Base-by-base conservation (phyloP, 2,329 filamentous ascomycete species). In the Mycosphaerella arachidis region DNA sequence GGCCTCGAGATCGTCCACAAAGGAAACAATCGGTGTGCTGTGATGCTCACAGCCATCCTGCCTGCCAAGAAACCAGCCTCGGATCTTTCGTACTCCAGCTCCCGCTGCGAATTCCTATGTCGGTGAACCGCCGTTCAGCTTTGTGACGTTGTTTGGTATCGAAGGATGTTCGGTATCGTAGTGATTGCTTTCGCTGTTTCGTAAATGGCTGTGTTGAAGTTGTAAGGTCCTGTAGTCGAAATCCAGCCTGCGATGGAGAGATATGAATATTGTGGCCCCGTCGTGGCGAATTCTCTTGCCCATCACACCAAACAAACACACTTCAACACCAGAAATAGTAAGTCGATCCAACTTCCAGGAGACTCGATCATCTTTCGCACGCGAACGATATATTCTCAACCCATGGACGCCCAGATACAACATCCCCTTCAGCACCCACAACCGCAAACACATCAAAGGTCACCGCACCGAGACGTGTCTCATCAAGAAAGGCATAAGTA, bases 401-500 rank as follows among this genome's bases (percentile, higher is more conserved):
- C 12, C 16, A 6, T 13, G 16, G 6, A 40, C 16, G 13, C 16
- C 37, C 37, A 40, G 16, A 40, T 40, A 9, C 16, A 40, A 40
- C 2, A n/a, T 13, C 13, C 13, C 13, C 13, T 40, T 40, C 37
- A 35, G 8, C 8, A 35, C 33, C 8, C 10, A 40, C 37, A 40
- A 40, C 37, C 37, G 37, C 37, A n/a, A n/a, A 40, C 37, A 40
- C 37, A 5, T 40, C 37, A 40, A 40, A 16, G 37, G 10, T n/a
- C 7, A 35, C 37, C 37, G 10, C 37, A 6, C 12, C 20, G 24
- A 50, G 3, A 55, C 45, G 57, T 52, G 45, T 45, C 58, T 60
- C 50, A 29, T 60, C 58, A 60, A 57, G 27, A n/a, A 27, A 40
- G 58, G 58, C 16, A 57, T 60, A 60, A 60, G 30, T 60, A 54